Percentiles rank a stretch among this genome's conserved stretches.
Conservation (phyloP, 1,284 basidiomycete genomes). For the Cryptococcus jaspeensis region DNA sequence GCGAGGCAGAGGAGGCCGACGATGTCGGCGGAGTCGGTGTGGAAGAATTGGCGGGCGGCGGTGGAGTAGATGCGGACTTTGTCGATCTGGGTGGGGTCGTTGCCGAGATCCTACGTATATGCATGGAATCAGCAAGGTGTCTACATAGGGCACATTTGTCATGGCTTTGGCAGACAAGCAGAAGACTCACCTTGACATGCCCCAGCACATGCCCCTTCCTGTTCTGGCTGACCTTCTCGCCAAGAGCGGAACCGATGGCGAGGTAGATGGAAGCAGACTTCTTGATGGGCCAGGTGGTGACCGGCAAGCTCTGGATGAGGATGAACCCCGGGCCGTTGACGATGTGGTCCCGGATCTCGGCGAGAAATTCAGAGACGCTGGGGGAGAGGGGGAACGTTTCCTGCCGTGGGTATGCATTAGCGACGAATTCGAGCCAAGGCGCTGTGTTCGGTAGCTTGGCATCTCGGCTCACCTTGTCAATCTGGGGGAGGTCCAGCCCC, state of each 20-base stretch:
- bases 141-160: too few relatives aligned
- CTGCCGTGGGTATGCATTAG: conserved; percentile 6
- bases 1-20: conserved; percentile 54
- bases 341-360: conserved; percentile 27
- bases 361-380: conserved; percentile 22
- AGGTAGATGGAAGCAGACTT: conserved; percentile 51
- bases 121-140: background rate
- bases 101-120: conserved; percentile 41
- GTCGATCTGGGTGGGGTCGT: conserved; percentile 53
- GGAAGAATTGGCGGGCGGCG: conserved; percentile 52
- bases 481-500: conserved; percentile 28
- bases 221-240: conserved; percentile 49
- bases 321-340: conserved; percentile 49
- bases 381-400: conserved; percentile 30
- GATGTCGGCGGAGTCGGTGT: conserved; percentile 45
- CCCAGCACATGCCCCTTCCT: conserved; percentile 52
- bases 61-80: conserved; percentile 54
- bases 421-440: background rate
- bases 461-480: conserved; percentile 24
- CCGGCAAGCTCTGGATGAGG: conserved; percentile 52
- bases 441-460: too few relatives aligned
- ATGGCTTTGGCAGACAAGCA: too few relatives aligned
- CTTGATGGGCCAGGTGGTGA: conserved; percentile 44
- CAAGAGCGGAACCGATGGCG: conserved; percentile 49
- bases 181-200: conserved; percentile 49